Evolutionary conservation across 306 rosid species (phyloP).

Genomic region (Vigna trinervia): DNA sequence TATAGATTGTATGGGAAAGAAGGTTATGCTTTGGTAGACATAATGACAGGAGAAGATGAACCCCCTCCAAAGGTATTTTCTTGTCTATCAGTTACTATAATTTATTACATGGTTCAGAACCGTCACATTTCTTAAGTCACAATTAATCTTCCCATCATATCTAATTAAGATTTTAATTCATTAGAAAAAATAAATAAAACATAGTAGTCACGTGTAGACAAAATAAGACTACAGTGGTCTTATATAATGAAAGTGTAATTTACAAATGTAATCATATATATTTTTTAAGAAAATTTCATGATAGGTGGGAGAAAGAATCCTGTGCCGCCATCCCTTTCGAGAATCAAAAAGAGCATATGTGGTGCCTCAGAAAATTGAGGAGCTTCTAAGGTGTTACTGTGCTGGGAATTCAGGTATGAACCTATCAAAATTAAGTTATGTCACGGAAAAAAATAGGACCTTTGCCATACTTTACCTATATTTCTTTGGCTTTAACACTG

Average conservation of each 20-base stretch:
- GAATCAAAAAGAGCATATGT: slow-evolving; percentile 91
- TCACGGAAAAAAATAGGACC: background rate
- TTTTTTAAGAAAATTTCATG: background rate
- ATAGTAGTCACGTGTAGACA: background rate
- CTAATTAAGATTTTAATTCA: background rate
- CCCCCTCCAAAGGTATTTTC: slow-evolving; percentile 78
- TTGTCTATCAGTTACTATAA: background rate
- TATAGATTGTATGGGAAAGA: slow-evolving; percentile 85
- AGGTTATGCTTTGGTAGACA: slow-evolving; percentile 81
- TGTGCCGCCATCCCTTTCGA: slow-evolving; percentile 85
- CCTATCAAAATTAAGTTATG: slow-evolving; percentile 10
- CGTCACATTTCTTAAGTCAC: background rate
- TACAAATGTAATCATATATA: slow-evolving; percentile 15
- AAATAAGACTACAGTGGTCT: background rate
- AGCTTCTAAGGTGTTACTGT: slow-evolving; percentile 81
- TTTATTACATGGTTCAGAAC: background rate
- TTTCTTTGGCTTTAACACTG: too few species aligned
- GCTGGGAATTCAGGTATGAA: slow-evolving; percentile 67
- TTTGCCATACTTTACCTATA: background rate
- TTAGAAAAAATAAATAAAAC: background rate
- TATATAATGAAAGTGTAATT: background rate
- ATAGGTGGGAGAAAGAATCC: slow-evolving; percentile 77
- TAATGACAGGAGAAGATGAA: slow-evolving; percentile 80
- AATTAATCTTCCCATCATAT: background rate
- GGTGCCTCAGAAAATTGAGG: slow-evolving; percentile 85